These are phyloP conservation scores for Limonomyces culmigenus DNA, from an alignment of 1,284 basidiomycete species.

Conservation along the genomic window DNA sequence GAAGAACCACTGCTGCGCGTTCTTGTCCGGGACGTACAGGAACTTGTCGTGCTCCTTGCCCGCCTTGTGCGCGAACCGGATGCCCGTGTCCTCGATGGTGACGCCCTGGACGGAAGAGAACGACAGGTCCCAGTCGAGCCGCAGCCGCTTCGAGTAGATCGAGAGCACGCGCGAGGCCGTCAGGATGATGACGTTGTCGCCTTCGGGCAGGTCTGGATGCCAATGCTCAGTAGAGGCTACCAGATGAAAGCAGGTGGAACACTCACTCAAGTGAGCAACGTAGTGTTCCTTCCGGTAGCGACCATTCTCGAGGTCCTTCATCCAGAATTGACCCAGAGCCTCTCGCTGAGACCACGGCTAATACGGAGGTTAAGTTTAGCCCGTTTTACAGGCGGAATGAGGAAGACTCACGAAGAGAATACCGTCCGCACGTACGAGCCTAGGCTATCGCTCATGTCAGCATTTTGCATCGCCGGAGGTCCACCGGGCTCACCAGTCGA, in stretches of 20 bases:
- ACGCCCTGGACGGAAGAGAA: conserved; percentile 81
- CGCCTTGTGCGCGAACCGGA: conserved; percentile 68
- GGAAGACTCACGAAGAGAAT: conserved; percentile 53
- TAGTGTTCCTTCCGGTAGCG: conserved; percentile 74
- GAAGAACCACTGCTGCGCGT: conserved; percentile 65
- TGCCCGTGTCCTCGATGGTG: conserved; percentile 77
- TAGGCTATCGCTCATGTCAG: conserved; percentile 32
- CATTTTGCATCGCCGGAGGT: too few relatives aligned
- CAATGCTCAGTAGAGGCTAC: not conserved
- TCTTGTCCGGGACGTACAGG: conserved; percentile 59
- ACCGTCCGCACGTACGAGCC: conserved; percentile 75
- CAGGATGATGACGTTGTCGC: conserved; percentile 74
- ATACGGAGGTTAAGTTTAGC: conserved; percentile 1
- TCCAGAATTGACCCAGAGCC: conserved; percentile 92
- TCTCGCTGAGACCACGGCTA: conserved; percentile 82
- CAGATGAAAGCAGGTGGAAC: too few relatives aligned
- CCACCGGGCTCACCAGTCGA: conserved; percentile 38
- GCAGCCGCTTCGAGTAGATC: conserved; percentile 75
- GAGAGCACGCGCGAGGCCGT: conserved; percentile 69
- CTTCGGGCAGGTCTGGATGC: conserved; percentile 50
- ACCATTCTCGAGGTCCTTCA: conserved; percentile 83
- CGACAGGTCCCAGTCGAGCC: conserved; percentile 85
- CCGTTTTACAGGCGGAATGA: not conserved
- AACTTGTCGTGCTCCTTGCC: conserved; percentile 61
- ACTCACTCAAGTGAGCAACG: conserved; percentile 78